Evolutionary conservation across 345 rosid species (phyloP).

Genomic region (Eutrema japonicum): DNA sequence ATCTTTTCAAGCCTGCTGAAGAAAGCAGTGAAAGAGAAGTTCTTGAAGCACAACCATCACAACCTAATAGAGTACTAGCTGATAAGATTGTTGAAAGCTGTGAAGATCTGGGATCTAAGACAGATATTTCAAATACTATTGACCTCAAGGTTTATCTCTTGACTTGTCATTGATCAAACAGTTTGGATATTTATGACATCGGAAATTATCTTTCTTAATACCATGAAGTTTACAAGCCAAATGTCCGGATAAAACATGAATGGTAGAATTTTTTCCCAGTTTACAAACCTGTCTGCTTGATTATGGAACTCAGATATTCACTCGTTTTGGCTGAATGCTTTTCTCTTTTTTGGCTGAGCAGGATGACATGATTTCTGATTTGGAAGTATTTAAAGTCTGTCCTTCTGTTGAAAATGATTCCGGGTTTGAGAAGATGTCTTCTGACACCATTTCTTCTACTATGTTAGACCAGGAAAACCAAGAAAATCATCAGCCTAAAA

Average conservation of each 20-base stretch:
- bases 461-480: slow-evolving; percentile 36
- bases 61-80: slow-evolving; percentile 42
- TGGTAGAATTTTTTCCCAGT: neutral
- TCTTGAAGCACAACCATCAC: slow-evolving; percentile 43
- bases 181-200: slow-evolving; percentile 2
- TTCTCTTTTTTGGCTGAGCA: slow-evolving; percentile 27
- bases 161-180: slow-evolving; percentile 20
- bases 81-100: slow-evolving; percentile 42
- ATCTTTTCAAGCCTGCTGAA: slow-evolving; percentile 53
- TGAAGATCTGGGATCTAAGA: slow-evolving; percentile 34
- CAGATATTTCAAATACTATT: slow-evolving; percentile 40
- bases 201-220: slow-evolving; percentile 4
- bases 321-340: slow-evolving; percentile 25
- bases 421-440: slow-evolving; percentile 35
- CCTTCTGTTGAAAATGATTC: slow-evolving; percentile 40
- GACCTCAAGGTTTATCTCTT: slow-evolving; percentile 43
- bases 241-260: slow-evolving; percentile 14
- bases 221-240: slow-evolving; percentile 20
- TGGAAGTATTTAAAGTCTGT: slow-evolving; percentile 36
- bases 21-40: slow-evolving; percentile 47
- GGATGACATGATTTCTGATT: slow-evolving; percentile 43
- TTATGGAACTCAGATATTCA: slow-evolving; percentile 30
- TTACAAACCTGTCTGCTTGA: slow-evolving; percentile 17
- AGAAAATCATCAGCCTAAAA: slow-evolving; percentile 43
- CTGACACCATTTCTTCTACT: slow-evolving; percentile 39